These are phyloP conservation scores for Brassica incana DNA, from an alignment of 345 rosid genomes.

Conservation along the genomic window DNA sequence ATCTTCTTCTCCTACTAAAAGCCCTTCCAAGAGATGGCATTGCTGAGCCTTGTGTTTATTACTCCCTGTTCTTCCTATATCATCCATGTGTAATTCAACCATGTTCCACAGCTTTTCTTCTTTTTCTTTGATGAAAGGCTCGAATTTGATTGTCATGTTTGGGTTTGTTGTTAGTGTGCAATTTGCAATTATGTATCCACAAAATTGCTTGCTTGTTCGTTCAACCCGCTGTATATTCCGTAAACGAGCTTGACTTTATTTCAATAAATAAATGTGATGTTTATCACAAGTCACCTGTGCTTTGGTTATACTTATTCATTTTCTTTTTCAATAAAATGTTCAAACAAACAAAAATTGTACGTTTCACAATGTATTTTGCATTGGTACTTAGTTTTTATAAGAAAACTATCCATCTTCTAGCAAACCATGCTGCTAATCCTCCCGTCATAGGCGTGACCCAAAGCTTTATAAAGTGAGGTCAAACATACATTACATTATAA, in stretches of 20 bases:
- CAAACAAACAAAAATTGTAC: no score
- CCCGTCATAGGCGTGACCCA: neutral
- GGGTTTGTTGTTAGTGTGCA: neutral
- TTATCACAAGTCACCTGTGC: constrained; percentile 24
- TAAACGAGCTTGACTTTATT: neutral
- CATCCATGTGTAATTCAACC: neutral
- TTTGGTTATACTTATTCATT: neutral
- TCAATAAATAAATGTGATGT: constrained; percentile 3
- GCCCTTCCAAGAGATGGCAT: constrained; percentile 35
- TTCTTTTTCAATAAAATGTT: no score
- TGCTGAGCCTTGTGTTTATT: constrained; percentile 1
- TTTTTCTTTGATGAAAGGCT: neutral
- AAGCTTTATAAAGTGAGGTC: neutral
- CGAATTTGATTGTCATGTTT: neutral
- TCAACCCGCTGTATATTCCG: neutral
- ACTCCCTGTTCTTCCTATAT: neutral
- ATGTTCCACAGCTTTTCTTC: neutral
- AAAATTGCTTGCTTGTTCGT: neutral
- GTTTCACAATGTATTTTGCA: no score
- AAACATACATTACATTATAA: neutral
- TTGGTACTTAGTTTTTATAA: no score
- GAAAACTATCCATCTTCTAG: no score
- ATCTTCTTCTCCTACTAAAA: constrained; percentile 35
- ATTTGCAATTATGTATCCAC: neutral
- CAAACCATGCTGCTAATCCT: no score